These are phyloP conservation scores for Podaxis sp. DNA, from an alignment of 768 basidiomycete species.

Conservation along the genomic window DNA sequence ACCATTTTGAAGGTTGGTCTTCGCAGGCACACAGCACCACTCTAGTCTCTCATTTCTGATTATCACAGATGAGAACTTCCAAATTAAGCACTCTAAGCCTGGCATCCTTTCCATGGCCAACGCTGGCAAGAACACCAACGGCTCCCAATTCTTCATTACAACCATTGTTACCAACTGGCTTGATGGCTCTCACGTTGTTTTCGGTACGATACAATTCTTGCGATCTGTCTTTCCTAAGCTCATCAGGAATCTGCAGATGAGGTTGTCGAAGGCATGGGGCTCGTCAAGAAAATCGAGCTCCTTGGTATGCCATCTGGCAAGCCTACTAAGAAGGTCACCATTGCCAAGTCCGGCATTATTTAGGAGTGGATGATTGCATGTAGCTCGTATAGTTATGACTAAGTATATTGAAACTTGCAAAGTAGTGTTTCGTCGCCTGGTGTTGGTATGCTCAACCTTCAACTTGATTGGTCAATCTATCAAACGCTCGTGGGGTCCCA, in stretches of 20 bases:
- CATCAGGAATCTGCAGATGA: slow-evolving; percentile 39
- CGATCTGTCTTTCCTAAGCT: slow-evolving; percentile 1
- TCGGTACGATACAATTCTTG: slow-evolving; percentile 50
- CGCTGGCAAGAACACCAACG: slow-evolving; percentile 80
- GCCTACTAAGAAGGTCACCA: slow-evolving; percentile 46
- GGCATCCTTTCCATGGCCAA: slow-evolving; percentile 82
- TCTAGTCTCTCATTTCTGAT: background rate
- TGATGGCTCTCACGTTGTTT: slow-evolving; percentile 84
- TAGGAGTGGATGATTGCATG: slow-evolving; percentile 18
- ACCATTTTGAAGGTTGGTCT: slow-evolving; percentile 57
- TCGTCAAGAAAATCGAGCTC: slow-evolving; percentile 46
- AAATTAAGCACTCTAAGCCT: slow-evolving; percentile 68
- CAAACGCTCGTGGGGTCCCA: too few species aligned
- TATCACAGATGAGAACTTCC: slow-evolving; percentile 79
- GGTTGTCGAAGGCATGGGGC: slow-evolving; percentile 63
- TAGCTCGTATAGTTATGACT: background rate
- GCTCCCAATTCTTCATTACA: slow-evolving; percentile 88
- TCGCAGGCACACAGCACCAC: background rate
- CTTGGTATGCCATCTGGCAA: slow-evolving; percentile 38
- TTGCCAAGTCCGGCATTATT: slow-evolving; percentile 55
- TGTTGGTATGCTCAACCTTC: too few species aligned
- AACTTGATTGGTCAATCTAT: too few species aligned
- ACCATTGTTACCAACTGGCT: slow-evolving; percentile 78
- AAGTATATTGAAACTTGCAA: background rate
- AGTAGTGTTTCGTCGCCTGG: too few species aligned